These are phyloP conservation scores for Teratosphaeria zuluensis DNA, from an alignment of 2,329 filamentous ascomycete species.

Conservation along the genomic window DNA sequence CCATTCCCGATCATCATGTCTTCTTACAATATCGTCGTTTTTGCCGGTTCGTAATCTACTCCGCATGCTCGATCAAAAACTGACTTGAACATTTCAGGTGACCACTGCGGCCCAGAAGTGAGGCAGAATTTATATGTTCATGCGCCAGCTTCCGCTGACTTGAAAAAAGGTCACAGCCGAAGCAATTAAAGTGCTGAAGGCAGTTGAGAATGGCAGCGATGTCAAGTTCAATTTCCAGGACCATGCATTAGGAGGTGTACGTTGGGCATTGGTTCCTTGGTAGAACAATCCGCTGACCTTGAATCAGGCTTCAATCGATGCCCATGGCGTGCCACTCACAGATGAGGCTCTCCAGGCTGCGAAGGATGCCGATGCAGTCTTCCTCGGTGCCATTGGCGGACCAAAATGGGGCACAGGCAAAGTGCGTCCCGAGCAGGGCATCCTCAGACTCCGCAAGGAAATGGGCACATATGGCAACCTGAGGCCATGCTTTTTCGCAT, in stretches of 20 bases:
- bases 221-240: constrained; percentile 83
- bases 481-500: constrained; percentile 90
- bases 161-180: constrained; percentile 62
- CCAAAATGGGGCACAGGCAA: constrained; percentile 89
- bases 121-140: constrained; percentile 19
- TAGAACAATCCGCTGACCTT: constrained; percentile 1
- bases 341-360: constrained; percentile 73
- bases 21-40: constrained; percentile 68
- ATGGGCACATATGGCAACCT: constrained; percentile 92
- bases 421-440: constrained; percentile 84
- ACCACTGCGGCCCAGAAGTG: constrained; percentile 82
- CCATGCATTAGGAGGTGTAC: constrained; percentile 81
- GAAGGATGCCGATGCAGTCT: constrained; percentile 76
- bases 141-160: constrained; percentile 3
- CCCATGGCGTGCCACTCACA: constrained; percentile 66
- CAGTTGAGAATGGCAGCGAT: constrained; percentile 62
- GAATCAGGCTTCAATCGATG: constrained; percentile 74
- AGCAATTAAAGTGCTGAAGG: constrained; percentile 76
- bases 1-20: constrained; percentile 42
- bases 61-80: neutral
- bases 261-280: constrained; percentile 27
- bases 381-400: constrained; percentile 91
- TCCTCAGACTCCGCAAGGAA: constrained; percentile 85
- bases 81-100: constrained; percentile 28
- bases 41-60: constrained; percentile 44